Evolutionary conservation across 306 rosid genomes (phyloP).

Genomic region (Dryas drummondii): DNA sequence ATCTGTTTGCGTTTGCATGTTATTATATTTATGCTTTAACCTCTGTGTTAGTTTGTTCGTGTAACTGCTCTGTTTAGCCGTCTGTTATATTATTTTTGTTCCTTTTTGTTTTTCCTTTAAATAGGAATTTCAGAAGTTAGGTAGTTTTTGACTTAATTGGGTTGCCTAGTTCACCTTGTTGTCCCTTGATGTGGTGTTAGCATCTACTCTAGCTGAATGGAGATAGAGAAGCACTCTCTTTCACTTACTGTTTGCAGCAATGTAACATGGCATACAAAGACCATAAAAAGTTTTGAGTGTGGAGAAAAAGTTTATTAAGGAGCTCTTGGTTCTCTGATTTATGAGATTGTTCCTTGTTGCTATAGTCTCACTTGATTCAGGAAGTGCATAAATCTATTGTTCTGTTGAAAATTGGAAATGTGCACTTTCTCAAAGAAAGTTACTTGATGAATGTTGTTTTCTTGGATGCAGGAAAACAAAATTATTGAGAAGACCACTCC

Average conservation of each 20-base stretch:
- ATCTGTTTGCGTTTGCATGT: not conserved
- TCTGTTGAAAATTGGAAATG: constrained; percentile 21
- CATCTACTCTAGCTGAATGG: not conserved
- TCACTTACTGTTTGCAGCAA: not conserved
- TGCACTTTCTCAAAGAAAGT: constrained; percentile 20
- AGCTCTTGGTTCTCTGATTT: not conserved
- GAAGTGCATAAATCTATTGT: constrained; percentile 6
- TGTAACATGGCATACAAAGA: constrained; percentile 5
- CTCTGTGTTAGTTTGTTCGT: not conserved
- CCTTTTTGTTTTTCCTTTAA: not conserved
- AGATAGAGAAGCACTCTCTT: not conserved
- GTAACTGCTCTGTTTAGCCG: not conserved
- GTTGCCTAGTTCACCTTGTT: not conserved
- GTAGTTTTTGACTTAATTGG: not conserved
- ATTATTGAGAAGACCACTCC: constrained; percentile 47
- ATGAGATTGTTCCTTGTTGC: not conserved
- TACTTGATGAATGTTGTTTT: constrained; percentile 20
- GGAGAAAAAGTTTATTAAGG: not conserved
- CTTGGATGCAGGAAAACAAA: constrained; percentile 59
- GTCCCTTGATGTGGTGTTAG: not conserved
- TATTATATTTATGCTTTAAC: not conserved
- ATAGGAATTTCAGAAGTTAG: not conserved
- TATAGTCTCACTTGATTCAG: not conserved
- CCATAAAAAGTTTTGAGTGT: not conserved
- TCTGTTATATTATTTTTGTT: not conserved